Evolutionary conservation across 2,329 filamentous ascomycete species (phyloP), one percentile per base, ranked within the genome.

Genomic region (Pestalotiopsis sp.): DNA sequence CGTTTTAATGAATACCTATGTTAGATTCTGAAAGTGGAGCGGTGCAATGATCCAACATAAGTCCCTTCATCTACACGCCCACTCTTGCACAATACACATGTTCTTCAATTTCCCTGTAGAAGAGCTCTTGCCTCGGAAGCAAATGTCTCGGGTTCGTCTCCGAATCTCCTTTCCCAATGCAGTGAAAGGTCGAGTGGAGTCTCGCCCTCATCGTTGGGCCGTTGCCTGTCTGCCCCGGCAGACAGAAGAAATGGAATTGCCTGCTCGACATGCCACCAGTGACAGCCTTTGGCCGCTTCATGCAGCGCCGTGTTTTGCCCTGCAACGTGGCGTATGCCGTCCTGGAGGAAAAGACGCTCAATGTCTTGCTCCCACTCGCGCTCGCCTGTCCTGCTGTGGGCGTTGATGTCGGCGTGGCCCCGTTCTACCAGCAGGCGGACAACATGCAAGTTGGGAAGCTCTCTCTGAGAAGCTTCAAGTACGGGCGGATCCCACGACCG

Each of bases 371-470:
- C 17, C 45, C 45, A 52, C 17, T 52, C 45, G 45, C 45, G 20
- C 27, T 59, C 17, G 13, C 9, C 23, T 17, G 60, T 63, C 11
- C 38, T 20, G 36, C 38, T 11, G n/a, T 63, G 36, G 31, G 31
- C 27, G 38, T 63, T 36, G 38, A 63, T 39, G 17, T 45, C 38
- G 27, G 31, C 60, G 38, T 36, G 23, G 17, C 12, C 17, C 20
- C 17, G 31, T 63, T 63, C 36, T 39, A 63, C 17, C 25, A 63
- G 27, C 23, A 63, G 17, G 20, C 60, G 14, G 60, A 63, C 36
- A 20, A 63, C 60, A 23, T 63, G 14, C 60, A 63, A 14, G 36
- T 63, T 63, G 20, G 60, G 60, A 25, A 39, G 31, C 17, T 63
- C 60, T 39, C 60, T 63, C 3, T 38, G 38, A 14, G 17, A 38